These are phyloP conservation scores for Wickerhamiella dianesei DNA, from an alignment of 805 yeast species.

Conservation along the genomic window DNA sequence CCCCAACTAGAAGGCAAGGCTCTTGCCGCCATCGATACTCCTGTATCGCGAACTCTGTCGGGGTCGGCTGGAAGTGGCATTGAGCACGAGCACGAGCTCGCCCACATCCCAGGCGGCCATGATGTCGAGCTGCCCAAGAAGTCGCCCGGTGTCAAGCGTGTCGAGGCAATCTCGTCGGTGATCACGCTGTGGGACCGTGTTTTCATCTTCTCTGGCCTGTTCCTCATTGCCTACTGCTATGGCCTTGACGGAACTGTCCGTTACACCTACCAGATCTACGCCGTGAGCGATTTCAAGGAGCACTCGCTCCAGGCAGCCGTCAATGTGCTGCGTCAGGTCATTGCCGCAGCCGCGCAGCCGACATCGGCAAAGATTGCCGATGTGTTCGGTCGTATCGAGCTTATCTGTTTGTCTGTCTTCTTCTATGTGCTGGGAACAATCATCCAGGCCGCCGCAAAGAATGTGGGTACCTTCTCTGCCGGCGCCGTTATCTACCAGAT, in stretches of 20 bases:
- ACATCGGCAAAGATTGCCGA: slow-evolving; percentile 52
- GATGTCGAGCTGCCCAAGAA: slow-evolving; percentile 3
- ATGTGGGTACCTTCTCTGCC: slow-evolving; percentile 46
- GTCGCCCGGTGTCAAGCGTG: slow-evolving; percentile 38
- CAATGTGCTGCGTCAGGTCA: slow-evolving; percentile 38
- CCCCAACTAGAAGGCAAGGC: too few relatives aligned
- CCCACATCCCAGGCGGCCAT: neutral
- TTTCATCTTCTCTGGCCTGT: slow-evolving; percentile 35
- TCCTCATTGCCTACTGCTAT: slow-evolving; percentile 44
- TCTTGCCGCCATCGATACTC: too few relatives aligned
- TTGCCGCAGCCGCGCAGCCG: slow-evolving; percentile 56
- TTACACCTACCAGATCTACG: slow-evolving; percentile 40
- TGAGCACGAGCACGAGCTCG: neutral
- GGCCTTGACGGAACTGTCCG: slow-evolving; percentile 49
- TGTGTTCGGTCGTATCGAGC: slow-evolving; percentile 49
- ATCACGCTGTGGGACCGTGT: slow-evolving; percentile 30
- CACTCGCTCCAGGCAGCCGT: slow-evolving; percentile 50
- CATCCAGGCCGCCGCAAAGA: slow-evolving; percentile 46
- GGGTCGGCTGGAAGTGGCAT: too few relatives aligned
- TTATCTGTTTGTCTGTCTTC: slow-evolving; percentile 35
- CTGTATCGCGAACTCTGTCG: too few relatives aligned
- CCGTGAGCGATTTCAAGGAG: slow-evolving; percentile 38
- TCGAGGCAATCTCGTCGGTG: slow-evolving; percentile 42
- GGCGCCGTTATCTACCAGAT: slow-evolving; percentile 44
- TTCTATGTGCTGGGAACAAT: slow-evolving; percentile 52